A percentile compares a stretch with the other conserved stretches of the same genome.
phyloP scores from a whole-genome alignment of 768 basidiomycete genomes.

The Artomyces pyxidatus region DNA sequence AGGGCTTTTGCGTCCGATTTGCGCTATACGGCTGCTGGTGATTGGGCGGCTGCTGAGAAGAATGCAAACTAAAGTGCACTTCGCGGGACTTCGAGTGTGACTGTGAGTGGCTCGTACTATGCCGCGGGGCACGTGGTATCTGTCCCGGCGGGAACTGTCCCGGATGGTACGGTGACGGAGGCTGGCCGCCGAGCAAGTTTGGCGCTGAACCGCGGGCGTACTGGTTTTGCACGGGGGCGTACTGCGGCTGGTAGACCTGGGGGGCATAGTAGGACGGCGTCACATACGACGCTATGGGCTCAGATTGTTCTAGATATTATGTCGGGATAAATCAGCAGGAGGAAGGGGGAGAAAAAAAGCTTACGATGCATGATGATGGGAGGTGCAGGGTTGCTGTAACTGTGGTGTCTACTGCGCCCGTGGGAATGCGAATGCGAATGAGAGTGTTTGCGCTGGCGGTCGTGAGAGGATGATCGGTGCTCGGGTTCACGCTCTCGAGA shows the following conservation, averaged over 20 bases:
- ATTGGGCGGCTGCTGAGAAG: too few species aligned
- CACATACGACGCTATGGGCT: too few species aligned
- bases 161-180: neutral
- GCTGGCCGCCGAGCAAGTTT: neutral
- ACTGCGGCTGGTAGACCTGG: conserved; percentile 1
- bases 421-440: neutral
- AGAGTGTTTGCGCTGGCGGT: neutral
- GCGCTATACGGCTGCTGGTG: too few species aligned
- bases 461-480: conserved; percentile 5
- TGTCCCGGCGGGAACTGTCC: neutral
- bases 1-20: neutral
- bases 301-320: too few species aligned
- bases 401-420: conserved; percentile 3
- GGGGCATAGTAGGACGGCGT: neutral
- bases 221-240: neutral
- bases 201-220: neutral
- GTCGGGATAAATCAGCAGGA: neutral
- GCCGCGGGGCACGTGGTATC: neutral
- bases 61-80: too few species aligned
- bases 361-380: conserved; percentile 3
- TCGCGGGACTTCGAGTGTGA: too few species aligned
- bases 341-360: neutral
- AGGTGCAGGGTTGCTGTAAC: conserved; percentile 4
- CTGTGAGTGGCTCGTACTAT: too few species aligned
- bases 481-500: too few species aligned